phyloP scores from a whole-genome alignment of 768 basidiomycete species.

The Suillus decipiens region DNA sequence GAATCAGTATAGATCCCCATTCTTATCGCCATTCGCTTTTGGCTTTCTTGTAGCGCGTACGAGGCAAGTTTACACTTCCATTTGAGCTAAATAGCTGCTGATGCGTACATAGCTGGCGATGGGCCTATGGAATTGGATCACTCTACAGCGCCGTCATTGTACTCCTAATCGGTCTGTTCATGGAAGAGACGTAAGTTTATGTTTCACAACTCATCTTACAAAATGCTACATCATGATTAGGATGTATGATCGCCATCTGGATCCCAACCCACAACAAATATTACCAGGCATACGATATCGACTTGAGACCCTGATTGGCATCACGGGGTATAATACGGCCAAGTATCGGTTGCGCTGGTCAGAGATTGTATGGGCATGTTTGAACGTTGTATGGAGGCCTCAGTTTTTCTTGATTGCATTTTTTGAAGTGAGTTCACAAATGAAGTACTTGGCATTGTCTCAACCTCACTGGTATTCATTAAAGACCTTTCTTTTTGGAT shows the following conservation, averaged over 20 bases:
- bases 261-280: slow-evolving; percentile 29
- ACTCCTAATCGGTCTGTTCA: slow-evolving; percentile 45
- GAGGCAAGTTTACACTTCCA: slow-evolving; percentile 19
- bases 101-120: slow-evolving; percentile 40
- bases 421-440: slow-evolving; percentile 37
- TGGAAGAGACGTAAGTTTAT: slow-evolving; percentile 49
- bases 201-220: background rate
- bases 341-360: slow-evolving; percentile 46
- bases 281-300: slow-evolving; percentile 39
- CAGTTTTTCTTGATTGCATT: slow-evolving; percentile 42
- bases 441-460: background rate
- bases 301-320: slow-evolving; percentile 48
- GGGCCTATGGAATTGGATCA: slow-evolving; percentile 55
- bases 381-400: slow-evolving; percentile 50
- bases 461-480: background rate
- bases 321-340: slow-evolving; percentile 48
- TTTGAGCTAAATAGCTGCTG: background rate
- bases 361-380: slow-evolving; percentile 32
- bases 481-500: slow-evolving; percentile 49
- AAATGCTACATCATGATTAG: slow-evolving; percentile 24
- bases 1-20: slow-evolving; percentile 29
- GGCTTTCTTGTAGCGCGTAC: slow-evolving; percentile 30
- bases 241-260: slow-evolving; percentile 40
- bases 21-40: slow-evolving; percentile 32
- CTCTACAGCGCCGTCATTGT: slow-evolving; percentile 50